Conservation (phyloP, 108 stramenopile species). For the Fistulifera solaris region DNA sequence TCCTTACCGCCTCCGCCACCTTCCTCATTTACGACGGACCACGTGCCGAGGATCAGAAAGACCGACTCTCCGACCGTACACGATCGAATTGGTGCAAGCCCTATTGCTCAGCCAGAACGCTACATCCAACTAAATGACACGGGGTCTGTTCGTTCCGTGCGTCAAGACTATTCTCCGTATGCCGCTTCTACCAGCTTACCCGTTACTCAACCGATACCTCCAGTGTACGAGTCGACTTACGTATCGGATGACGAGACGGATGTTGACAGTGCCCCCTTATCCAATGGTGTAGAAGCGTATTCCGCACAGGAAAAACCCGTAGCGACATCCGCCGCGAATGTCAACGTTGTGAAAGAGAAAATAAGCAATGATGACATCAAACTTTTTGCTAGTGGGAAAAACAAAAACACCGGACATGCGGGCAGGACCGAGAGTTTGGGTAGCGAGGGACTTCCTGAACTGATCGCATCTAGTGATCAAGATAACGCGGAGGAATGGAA, state of each 20-base stretch:
- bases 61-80: too few relatives aligned
- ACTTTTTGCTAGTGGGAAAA: constrained; percentile 18
- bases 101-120: not conserved
- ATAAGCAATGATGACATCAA: constrained; percentile 25
- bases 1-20: not conserved
- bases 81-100: too few relatives aligned
- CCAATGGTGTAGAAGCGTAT: not conserved
- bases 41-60: too few relatives aligned
- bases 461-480: too few relatives aligned
- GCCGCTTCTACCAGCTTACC: not conserved
- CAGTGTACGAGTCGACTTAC: too few relatives aligned
- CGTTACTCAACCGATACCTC: too few relatives aligned
- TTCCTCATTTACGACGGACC: too few relatives aligned
- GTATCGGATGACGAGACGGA: too few relatives aligned
- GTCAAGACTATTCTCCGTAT: not conserved
- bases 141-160: constrained; percentile 24
- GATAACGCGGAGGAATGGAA: too few relatives aligned
- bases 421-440: too few relatives aligned
- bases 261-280: not conserved
- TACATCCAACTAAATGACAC: constrained; percentile 39
- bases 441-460: too few relatives aligned
- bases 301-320: not conserved
- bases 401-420: too few relatives aligned
- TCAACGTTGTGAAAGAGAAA: constrained; percentile 36
- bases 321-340: not conserved